Conservation (phyloP, 768 basidiomycete genomes). For the Clitopilus hobsonii region DNA sequence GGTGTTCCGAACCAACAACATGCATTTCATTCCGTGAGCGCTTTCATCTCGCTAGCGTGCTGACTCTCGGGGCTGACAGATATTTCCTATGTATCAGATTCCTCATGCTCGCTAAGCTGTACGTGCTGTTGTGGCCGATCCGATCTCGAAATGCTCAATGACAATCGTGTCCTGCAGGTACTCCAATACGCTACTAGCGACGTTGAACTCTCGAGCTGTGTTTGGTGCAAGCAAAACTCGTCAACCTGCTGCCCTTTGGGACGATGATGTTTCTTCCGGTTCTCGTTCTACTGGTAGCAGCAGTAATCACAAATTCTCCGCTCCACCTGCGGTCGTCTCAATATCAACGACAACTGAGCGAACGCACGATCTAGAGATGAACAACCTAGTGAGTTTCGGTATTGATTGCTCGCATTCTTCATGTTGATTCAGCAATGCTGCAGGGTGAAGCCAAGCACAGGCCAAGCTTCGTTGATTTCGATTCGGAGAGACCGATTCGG, state of each 20-base stretch:
- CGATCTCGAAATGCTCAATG: neutral
- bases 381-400: neutral
- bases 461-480: no score
- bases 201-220: conserved; percentile 4
- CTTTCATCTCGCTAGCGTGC: neutral
- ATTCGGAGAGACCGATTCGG: no score
- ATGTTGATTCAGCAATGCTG: neutral
- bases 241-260: neutral
- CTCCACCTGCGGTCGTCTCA: neutral
- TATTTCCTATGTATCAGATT: neutral
- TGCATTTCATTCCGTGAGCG: conserved; percentile 16
- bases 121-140: neutral
- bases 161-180: conserved; percentile 1
- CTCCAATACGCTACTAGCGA: conserved; percentile 8
- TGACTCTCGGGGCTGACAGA: neutral
- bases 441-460: no score
- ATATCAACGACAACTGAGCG: neutral
- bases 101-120: conserved; percentile 8
- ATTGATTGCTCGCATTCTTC: neutral
- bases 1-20: conserved; percentile 9
- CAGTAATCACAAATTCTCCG: neutral
- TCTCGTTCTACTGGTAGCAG: neutral
- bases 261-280: neutral
- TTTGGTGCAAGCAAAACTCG: neutral
- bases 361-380: conserved; percentile 2